Conservation (phyloP, 2,329 filamentous ascomycete genomes). For the Nemania serpens region DNA sequence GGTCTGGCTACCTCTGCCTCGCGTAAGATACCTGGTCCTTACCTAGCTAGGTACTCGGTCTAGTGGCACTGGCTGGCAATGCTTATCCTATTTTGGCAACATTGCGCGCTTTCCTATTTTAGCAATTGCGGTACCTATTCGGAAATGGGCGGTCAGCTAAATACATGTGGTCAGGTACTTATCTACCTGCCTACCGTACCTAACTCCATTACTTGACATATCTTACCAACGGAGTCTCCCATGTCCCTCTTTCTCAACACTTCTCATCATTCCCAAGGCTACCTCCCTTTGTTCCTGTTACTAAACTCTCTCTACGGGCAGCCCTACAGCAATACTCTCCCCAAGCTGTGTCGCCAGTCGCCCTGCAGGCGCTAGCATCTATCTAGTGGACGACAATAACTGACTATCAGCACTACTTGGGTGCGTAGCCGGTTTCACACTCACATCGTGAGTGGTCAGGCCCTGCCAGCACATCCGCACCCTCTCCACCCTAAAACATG, state of each 20-base stretch:
- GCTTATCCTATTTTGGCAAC: slow-evolving; percentile 15
- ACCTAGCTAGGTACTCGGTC: not conserved
- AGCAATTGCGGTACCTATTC: slow-evolving; percentile 27
- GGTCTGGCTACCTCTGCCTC: not conserved
- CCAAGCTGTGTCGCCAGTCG: slow-evolving; percentile 7
- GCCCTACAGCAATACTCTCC: not conserved
- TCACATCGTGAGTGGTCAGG: slow-evolving; percentile 23
- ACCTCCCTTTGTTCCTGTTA: not conserved
- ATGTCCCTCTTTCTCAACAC: not conserved
- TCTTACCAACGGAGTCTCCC: too few species aligned
- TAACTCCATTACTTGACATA: too few species aligned
- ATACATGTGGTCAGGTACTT: slow-evolving; percentile 10
- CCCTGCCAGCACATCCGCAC: slow-evolving; percentile 26
- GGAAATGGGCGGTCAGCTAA: slow-evolving; percentile 31
- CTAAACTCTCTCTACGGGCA: not conserved
- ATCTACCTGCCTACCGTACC: slow-evolving; percentile 7
- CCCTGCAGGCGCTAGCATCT: slow-evolving; percentile 12
- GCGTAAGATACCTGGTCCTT: slow-evolving; percentile 1
- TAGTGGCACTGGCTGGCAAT: slow-evolving; percentile 7
- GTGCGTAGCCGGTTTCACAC: slow-evolving; percentile 19
- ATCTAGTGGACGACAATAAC: slow-evolving; percentile 2
- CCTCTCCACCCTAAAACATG: slow-evolving; percentile 26
- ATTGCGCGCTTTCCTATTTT: slow-evolving; percentile 31
- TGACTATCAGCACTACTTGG: slow-evolving; percentile 21
- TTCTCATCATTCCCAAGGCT: not conserved